Base-by-base conservation (phyloP, 2,329 filamentous ascomycete species). In the Rasamsonia emersonii region DNA sequence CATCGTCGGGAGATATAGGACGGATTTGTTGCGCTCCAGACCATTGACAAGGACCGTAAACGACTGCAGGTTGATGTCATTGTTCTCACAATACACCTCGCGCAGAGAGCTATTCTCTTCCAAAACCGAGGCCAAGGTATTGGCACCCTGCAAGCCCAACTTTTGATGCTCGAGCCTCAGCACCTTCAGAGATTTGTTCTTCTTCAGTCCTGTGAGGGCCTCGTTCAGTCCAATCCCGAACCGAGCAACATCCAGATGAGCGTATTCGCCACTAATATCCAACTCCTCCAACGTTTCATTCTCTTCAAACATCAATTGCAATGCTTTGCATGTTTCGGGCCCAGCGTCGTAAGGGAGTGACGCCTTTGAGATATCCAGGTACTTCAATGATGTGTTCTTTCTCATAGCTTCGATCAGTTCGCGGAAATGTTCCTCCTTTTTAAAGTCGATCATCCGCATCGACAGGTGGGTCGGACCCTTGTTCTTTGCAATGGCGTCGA, bases 181-280 rank as follows among this genome's bases (percentile, higher is more conserved):
- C 9, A 76, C 62, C 39, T 71, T 73, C 33, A 84, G 51, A 2
- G 74, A 69, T 18, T 59, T 71, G 49, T 84, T 84, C 35, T 68
- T 64, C 47, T 77, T 76, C 39, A 84, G 56, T 4, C 79, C 79
- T 11, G 67, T 68, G 36, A 84, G 56, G 11, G 79, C 77, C 32
- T 74, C 64, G 44, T 81, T 82, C 37, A 84, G 67, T 2, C 79
- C 78, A 34, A 77, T 74, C 10, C 79, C 79, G 40, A 83, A 75
- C 29, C 77, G 71, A 3, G 77, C 77, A 3, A 76, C 76, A 46
- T 83, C 79, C n/a, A 84, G 54, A 44, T 80, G 73, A 4, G 79
- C 79, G 42, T 79, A 76, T 45, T 83, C 79, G 6, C 79, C 79
- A 16, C 78, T 82, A 26, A 84, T 77, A 49, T 83, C 75, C 9